Conservation (phyloP, 2,329 filamentous ascomycete species). For the Teratosphaeria nubilosa region DNA sequence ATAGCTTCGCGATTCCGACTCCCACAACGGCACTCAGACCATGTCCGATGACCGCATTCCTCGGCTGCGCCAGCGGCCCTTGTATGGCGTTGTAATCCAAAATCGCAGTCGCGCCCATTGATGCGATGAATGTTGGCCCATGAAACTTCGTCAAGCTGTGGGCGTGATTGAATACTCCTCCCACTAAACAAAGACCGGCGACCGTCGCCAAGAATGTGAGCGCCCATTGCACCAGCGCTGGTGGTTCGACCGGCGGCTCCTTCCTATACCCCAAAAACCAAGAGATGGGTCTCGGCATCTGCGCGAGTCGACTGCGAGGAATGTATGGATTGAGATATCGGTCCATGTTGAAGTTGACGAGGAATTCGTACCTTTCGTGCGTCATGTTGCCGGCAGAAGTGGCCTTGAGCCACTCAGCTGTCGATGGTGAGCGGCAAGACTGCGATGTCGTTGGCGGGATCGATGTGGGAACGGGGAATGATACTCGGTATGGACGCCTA, state of each 20-base stretch:
- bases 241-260: conserved; percentile 29
- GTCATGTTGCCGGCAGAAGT: conserved; percentile 70
- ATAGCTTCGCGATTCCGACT: conserved; percentile 36
- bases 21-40: conserved; percentile 35
- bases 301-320: conserved; percentile 53
- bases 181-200: conserved; percentile 33
- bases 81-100: conserved; percentile 39
- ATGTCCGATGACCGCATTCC: conserved; percentile 38
- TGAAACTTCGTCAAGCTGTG: conserved; percentile 27
- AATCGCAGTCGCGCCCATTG: conserved; percentile 37
- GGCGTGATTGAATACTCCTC: conserved; percentile 32
- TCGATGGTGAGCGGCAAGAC: not conserved
- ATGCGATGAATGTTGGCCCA: conserved; percentile 35
- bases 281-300: conserved; percentile 55
- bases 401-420: not conserved
- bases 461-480: not conserved
- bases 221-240: conserved; percentile 31
- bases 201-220: conserved; percentile 36
- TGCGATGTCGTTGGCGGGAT: too few species aligned
- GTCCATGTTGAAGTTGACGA: conserved; percentile 68
- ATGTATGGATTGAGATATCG: conserved; percentile 60
- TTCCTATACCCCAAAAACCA: conserved; percentile 49
- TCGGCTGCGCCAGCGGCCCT: conserved; percentile 38
- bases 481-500: not conserved
- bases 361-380: conserved; percentile 71